Evolutionary conservation across 2,329 filamentous ascomycete species (phyloP).

Genomic region (Colletotrichum gigasporum): DNA sequence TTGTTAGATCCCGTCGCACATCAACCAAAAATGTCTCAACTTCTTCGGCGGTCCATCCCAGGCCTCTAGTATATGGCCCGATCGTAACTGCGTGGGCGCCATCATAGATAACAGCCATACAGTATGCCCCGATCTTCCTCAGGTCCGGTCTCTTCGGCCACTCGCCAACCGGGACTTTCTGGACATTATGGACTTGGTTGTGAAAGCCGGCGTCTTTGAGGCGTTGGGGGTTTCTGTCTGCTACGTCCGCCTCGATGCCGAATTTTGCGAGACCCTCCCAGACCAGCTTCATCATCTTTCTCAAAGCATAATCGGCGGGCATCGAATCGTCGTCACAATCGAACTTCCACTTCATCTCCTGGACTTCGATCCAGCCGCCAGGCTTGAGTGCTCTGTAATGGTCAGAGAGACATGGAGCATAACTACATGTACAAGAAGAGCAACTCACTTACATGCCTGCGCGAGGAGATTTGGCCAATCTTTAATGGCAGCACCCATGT

Average conservation of each 20-base stretch:
- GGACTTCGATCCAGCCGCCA: conserved; percentile 53
- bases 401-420: neutral
- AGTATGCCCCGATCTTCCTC: conserved; percentile 34
- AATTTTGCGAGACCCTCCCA: conserved; percentile 62
- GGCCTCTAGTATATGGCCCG: conserved; percentile 43
- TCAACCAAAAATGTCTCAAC: conserved; percentile 44
- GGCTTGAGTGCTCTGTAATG: conserved; percentile 45
- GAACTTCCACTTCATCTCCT: conserved; percentile 50
- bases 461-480: conserved; percentile 51
- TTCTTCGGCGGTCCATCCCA: conserved; percentile 44
- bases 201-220: conserved; percentile 59
- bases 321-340: conserved; percentile 53
- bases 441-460: conserved; percentile 48
- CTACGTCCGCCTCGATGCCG: conserved; percentile 57
- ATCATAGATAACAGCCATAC: conserved; percentile 35
- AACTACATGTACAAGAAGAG: neutral
- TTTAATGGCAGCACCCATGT: conserved; percentile 45
- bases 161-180: conserved; percentile 58
- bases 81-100: conserved; percentile 46
- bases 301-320: conserved; percentile 30
- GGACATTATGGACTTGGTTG: conserved; percentile 47
- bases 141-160: conserved; percentile 64
- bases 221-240: conserved; percentile 57
- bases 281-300: conserved; percentile 49
- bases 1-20: conserved; percentile 42